Conservation (phyloP, 768 basidiomycete species). For the Phlegmacium glaucopus region DNA sequence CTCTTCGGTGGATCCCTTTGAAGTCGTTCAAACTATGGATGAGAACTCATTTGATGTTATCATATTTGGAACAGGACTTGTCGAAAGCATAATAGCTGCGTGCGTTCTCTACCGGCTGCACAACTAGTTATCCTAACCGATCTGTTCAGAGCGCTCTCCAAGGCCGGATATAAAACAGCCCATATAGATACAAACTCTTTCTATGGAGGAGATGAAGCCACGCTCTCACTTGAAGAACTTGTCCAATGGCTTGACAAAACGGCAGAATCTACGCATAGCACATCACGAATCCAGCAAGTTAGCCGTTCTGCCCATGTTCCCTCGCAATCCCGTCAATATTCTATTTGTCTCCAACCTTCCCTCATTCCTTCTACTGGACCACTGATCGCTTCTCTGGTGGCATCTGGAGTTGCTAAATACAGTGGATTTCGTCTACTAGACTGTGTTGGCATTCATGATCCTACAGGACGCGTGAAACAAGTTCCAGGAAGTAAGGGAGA, state of each 20-base stretch:
- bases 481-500: conserved; percentile 93
- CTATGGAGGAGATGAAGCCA: conserved; percentile 84
- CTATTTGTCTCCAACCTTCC: conserved; percentile 80
- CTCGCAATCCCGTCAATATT: conserved; percentile 69
- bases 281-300: conserved; percentile 38
- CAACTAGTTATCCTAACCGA: conserved; percentile 2
- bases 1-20: too few relatives aligned
- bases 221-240: conserved; percentile 79
- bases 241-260: conserved; percentile 56
- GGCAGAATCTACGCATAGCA: conserved; percentile 15
- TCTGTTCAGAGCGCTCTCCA: conserved; percentile 72
- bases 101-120: conserved; percentile 9
- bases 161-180: conserved; percentile 82
- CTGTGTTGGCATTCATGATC: conserved; percentile 56
- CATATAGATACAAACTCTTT: conserved; percentile 84
- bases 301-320: conserved; percentile 41
- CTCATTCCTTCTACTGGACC: conserved; percentile 79
- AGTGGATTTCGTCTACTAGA: conserved; percentile 88
- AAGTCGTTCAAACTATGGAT: conserved; percentile 22
- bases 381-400: conserved; percentile 72
- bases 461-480: conserved; percentile 42
- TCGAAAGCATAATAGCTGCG: conserved; percentile 87
- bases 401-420: conserved; percentile 85
- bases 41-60: conserved; percentile 59
- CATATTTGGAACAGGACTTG: conserved; percentile 75